Percentiles rank a stretch among this genome's conserved stretches.
These are phyloP conservation scores for Saccharomycopsis hybrid DNA, from an alignment of 1,139 yeast genomes.

Conservation along the genomic window DNA sequence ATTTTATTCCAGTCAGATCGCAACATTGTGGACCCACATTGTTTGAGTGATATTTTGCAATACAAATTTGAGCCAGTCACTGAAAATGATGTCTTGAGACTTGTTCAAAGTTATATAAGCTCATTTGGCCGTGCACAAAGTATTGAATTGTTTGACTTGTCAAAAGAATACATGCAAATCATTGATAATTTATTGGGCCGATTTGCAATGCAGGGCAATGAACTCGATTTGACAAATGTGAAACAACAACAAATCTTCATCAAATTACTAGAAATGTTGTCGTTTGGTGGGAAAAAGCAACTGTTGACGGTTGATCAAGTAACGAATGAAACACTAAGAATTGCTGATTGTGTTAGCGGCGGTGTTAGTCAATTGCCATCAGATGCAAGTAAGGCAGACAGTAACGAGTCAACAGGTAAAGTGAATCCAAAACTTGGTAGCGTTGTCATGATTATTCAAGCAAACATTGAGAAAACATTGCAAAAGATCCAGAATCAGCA, in stretches of 20 bases:
- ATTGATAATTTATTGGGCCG: constrained; percentile 5
- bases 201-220: constrained; percentile 8
- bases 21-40: constrained; percentile 1
- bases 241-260: neutral
- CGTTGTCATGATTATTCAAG: neutral
- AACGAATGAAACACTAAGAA: too few relatives aligned
- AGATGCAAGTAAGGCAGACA: too few relatives aligned
- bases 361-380: too few relatives aligned
- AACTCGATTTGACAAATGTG: constrained; percentile 5
- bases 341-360: too few relatives aligned
- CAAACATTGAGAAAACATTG: neutral
- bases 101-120: neutral
- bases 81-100: neutral
- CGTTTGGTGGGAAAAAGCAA: too few relatives aligned
- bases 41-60: neutral
- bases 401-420: too few relatives aligned
- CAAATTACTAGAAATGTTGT: too few relatives aligned
- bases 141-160: neutral
- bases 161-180: constrained; percentile 2
- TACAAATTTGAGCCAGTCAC: constrained; percentile 1
- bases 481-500: neutral
- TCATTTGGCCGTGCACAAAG: too few relatives aligned
- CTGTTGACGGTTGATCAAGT: too few relatives aligned
- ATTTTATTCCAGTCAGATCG: neutral
- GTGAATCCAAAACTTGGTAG: neutral